These are phyloP conservation scores for Talaromyces stipitatus DNA, from an alignment of 495 filamentous ascomycete genomes.

Conservation along the genomic window DNA sequence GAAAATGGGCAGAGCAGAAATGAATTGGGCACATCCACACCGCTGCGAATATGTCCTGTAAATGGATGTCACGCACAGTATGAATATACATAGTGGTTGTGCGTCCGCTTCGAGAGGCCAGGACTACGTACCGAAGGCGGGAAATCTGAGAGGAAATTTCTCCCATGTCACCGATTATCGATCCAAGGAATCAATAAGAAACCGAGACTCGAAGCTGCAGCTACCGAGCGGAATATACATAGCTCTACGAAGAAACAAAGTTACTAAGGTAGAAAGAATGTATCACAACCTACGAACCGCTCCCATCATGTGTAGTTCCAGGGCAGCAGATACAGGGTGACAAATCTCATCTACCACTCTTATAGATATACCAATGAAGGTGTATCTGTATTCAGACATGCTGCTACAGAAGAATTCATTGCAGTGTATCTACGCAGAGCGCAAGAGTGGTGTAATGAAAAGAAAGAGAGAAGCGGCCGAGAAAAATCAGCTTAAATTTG, in stretches of 20 bases:
- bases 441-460: constrained; percentile 30
- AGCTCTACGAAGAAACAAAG: not conserved
- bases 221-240: not conserved
- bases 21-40: not conserved
- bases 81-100: not conserved
- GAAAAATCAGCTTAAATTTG: constrained; percentile 3
- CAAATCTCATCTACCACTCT: constrained; percentile 61
- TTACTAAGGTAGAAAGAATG: constrained; percentile 16
- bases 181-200: not conserved
- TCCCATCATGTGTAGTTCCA: constrained; percentile 68
- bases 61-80: too few relatives aligned
- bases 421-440: constrained; percentile 46
- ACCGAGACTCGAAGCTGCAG: not conserved
- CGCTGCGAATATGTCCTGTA: too few relatives aligned
- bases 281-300: constrained; percentile 67
- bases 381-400: constrained; percentile 31
- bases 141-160: too few relatives aligned
- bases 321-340: constrained; percentile 96
- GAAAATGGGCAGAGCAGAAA: not conserved
- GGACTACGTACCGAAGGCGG: too few relatives aligned
- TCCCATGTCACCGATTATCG: not conserved
- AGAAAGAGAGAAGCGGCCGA: constrained; percentile 4
- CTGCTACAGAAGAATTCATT: constrained; percentile 34
- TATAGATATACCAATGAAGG: constrained; percentile 69
- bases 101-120: not conserved